Conservation (phyloP, 1,284 basidiomycete species). For the Leccinum griseonigrum region DNA sequence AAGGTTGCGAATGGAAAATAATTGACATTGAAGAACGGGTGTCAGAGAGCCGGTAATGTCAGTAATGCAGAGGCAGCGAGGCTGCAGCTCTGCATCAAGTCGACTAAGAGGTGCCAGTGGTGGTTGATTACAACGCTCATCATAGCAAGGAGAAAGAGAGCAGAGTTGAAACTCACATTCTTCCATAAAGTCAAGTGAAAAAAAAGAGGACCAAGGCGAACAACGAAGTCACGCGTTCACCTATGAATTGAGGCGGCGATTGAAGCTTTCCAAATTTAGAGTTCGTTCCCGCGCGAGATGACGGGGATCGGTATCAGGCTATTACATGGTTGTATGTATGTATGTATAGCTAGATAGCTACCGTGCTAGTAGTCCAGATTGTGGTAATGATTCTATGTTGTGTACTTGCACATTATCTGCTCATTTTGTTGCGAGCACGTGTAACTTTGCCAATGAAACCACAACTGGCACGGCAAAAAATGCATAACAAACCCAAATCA, state of each 20-base stretch:
- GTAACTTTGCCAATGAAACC: slow-evolving; percentile 67
- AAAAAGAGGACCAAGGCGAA: background rate
- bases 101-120: slow-evolving; percentile 87
- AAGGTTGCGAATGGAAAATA: slow-evolving; percentile 14
- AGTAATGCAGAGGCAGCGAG: slow-evolving; percentile 52
- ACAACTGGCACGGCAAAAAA: slow-evolving; percentile 72
- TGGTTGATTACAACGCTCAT: slow-evolving; percentile 78
- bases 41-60: slow-evolving; percentile 83
- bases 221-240: background rate
- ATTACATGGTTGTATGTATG: background rate
- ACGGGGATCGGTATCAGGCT: too few species aligned
- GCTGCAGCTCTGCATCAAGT: slow-evolving; percentile 48
- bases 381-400: background rate
- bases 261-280: background rate
- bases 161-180: slow-evolving; percentile 21
- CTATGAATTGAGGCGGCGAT: background rate
- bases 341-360: background rate
- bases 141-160: slow-evolving; percentile 34
- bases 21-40: slow-evolving; percentile 22
- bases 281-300: too few species aligned
- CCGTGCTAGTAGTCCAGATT: slow-evolving; percentile 5
- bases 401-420: background rate
- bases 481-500: slow-evolving; percentile 75
- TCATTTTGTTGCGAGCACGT: slow-evolving; percentile 50
- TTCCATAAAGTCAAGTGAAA: background rate